phyloP scores from a whole-genome alignment of 345 rosid genomes.

The Salix arbutifolia region DNA sequence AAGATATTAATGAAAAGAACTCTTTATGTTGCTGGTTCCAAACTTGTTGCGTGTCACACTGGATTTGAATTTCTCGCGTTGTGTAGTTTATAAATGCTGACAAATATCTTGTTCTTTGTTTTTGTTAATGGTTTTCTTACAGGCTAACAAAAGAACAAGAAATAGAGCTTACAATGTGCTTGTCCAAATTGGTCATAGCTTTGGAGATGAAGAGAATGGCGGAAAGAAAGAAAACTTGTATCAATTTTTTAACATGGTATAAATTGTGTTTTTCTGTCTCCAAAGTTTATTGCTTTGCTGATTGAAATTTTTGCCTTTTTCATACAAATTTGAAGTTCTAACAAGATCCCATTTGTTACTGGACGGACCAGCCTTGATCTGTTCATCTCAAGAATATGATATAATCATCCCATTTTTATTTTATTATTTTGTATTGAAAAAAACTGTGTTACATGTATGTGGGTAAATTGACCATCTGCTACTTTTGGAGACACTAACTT shows the following conservation, averaged over 20 bases:
- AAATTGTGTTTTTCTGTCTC: background rate
- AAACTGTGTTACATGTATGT: background rate
- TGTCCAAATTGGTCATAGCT: conserved; percentile 90
- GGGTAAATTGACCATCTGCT: background rate
- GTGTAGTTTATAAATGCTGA: background rate
- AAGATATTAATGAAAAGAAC: background rate
- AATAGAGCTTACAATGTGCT: conserved; percentile 90
- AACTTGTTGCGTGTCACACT: background rate
- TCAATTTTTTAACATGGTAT: conserved; percentile 80
- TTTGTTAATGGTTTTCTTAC: conserved; percentile 13
- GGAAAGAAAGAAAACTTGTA: conserved; percentile 69
- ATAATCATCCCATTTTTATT: background rate
- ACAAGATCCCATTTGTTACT: background rate
- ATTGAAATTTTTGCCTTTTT: conserved; percentile 1
- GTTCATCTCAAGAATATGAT: background rate
- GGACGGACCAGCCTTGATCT: background rate
- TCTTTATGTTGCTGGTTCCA: background rate
- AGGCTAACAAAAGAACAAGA: conserved; percentile 91
- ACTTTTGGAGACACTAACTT: background rate
- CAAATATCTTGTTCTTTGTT: conserved; percentile 1
- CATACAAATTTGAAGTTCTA: background rate
- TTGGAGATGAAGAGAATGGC: conserved; percentile 79
- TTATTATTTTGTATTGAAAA: too few relatives aligned
- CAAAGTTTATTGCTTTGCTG: background rate
- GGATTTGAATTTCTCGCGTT: background rate